Base-by-base conservation (phyloP, 1,139 yeast genomes). In the Zygoascus meyerae region DNA sequence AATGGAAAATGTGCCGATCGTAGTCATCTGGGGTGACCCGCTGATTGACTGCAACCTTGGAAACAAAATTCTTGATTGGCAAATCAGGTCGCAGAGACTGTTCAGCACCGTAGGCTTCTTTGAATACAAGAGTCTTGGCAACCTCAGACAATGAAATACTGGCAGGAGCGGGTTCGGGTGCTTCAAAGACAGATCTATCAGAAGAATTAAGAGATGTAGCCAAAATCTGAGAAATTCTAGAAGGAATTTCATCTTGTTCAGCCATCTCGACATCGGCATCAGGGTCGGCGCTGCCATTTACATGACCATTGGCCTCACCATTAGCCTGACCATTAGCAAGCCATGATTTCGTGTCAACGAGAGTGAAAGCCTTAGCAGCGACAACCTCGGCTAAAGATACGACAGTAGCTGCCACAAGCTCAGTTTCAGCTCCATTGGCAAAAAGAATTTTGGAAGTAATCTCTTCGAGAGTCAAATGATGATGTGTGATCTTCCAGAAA, bases 1-100 rank as follows among this genome's bases (percentile, higher is more conserved):
- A 84, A 65, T 92, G 96, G 89, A 92, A 92, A 62, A 92, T 90
- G 68, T 92, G 86, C 72, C 98, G 86, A 52, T 86, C 86, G 66
- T 92, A 92, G 61, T 86, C 92, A 38, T 62, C 63, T 9, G 97
- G 97, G n/a, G 97, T 92, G 55, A 92, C 84, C 62, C 97, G 80
- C 69, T 81, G 83, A 72, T 89, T 90, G 62, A 86, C 95, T 66
- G 87, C 86, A 44, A 92, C 97, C 67, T 83, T 86, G 49, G 89
- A 95, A 47, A 89, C 77, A 61, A 81, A 89, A 70, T 86, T 90
- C 67, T 83, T 74, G 46, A 85, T 85, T 18, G 97, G 89, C 54
- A 87, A 74, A 59, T 92, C 97, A 16, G 98, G 98, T 69, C 97
- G 83, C 60, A 90, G 75, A 7, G 73, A 74, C 41, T 72, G 62